Base-by-base conservation (phyloP, 163 green algal genomes). In the Scenedesmus sp. region DNA sequence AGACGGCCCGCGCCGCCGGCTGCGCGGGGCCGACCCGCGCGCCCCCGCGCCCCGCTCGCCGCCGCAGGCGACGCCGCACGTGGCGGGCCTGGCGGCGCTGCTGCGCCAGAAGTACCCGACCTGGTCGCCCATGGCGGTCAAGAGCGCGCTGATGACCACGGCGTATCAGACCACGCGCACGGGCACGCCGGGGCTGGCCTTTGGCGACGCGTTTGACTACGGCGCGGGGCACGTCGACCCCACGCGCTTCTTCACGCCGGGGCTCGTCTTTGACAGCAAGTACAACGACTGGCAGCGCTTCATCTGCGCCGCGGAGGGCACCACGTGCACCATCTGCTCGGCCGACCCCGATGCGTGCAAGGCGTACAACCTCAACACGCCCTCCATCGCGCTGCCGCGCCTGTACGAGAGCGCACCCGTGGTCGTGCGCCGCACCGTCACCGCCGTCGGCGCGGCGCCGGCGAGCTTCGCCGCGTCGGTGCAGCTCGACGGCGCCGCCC, bases 51-150 rank as follows among this genome's bases (percentile, higher is more conserved):
- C n/a, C n/a, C n/a, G n/a, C n/a, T n/a, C n/a, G n/a, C n/a, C n/a
- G n/a, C n/a, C n/a, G n/a, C n/a, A n/a, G n/a, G n/a, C 50, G 50
- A n/a, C 62, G n/a, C 62, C 62, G 22, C 62, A 70, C 62, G 36
- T 70, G 2, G 44, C 62, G 4, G 62, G 62, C 33, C 45, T 70
- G 7, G 62, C 62, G 0, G 62, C 62, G 4, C 22, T 70, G 22
- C 11, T 70, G 9, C 31, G 24, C 20, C 29, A 34, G 1, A 70
- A 70, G 39, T 11, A 70, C 62, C 62, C 62, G 20, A 70, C 39
- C 22, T 70, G 62, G 62, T 29, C 39, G 36, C 62, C 62, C 17
- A 70, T 70, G 62, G 62, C 62, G n/a, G 33, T 70, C 22, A 70
- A 70, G 36, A 53, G 33, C 31, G 39, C 44, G 34, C 29, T 54